phyloP scores from a whole-genome alignment of 2,329 filamentous ascomycete genomes.

The Fusarium staphyleae region DNA sequence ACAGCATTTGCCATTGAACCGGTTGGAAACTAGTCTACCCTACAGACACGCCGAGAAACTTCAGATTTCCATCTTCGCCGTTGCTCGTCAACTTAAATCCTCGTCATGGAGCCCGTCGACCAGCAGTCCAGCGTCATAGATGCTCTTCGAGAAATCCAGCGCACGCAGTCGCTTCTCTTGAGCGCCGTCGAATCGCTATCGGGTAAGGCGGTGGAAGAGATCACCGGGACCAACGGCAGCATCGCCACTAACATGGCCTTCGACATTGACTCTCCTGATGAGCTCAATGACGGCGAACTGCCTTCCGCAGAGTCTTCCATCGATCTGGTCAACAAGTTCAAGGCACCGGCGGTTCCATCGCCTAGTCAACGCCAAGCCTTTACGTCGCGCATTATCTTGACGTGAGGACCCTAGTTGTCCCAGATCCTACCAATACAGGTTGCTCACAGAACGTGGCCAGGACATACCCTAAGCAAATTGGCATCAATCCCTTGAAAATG shows the following conservation, averaged over 20 bases:
- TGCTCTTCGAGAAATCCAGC: slow-evolving; percentile 51
- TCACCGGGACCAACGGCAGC: slow-evolving; percentile 1
- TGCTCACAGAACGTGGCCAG: slow-evolving; percentile 44
- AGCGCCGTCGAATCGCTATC: slow-evolving; percentile 51
- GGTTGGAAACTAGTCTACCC: slow-evolving; percentile 15
- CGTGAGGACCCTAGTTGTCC: slow-evolving; percentile 48
- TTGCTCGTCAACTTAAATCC: not conserved
- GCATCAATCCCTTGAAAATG: slow-evolving; percentile 89
- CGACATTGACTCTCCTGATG: slow-evolving; percentile 19
- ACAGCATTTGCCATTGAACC: not conserved
- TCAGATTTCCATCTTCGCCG: slow-evolving; percentile 2
- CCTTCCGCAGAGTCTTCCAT: slow-evolving; percentile 20
- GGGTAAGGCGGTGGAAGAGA: slow-evolving; percentile 38
- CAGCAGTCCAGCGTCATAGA: slow-evolving; percentile 38
- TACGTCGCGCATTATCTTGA: slow-evolving; percentile 63
- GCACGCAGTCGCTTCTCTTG: slow-evolving; percentile 51
- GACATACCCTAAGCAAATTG: slow-evolving; percentile 92
- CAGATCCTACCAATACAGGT: slow-evolving; percentile 3
- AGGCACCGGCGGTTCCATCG: slow-evolving; percentile 37
- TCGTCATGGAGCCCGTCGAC: slow-evolving; percentile 37
- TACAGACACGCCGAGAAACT: slow-evolving; percentile 9
- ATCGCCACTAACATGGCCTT: slow-evolving; percentile 14
- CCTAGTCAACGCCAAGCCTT: slow-evolving; percentile 53
- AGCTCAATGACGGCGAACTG: slow-evolving; percentile 9
- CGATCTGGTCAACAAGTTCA: slow-evolving; percentile 27